Conservation (phyloP, 768 basidiomycete species). For the Suillus luteus region DNA sequence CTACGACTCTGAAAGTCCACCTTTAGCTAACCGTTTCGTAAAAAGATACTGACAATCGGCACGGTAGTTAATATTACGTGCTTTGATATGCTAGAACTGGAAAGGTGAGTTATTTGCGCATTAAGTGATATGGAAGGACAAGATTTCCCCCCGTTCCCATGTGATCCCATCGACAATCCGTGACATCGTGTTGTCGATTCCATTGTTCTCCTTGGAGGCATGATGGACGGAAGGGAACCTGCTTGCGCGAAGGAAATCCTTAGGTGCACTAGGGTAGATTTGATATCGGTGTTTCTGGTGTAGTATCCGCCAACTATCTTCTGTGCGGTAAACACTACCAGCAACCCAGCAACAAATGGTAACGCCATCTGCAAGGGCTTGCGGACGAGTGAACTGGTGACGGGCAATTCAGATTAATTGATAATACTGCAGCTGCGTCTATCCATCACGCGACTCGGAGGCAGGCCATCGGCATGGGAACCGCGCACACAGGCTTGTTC, state of each 20-base stretch:
- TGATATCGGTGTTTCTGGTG: no score
- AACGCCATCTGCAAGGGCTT: background rate
- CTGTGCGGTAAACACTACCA: background rate
- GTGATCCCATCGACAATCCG: background rate
- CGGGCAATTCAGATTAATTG: background rate
- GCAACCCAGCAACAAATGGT: background rate
- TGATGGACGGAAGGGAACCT: background rate
- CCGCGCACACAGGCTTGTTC: no score
- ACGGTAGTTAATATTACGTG: background rate
- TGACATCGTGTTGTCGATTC: background rate
- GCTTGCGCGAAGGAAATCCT: background rate
- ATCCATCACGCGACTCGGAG: background rate
- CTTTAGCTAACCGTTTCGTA: background rate
- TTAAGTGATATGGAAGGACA: background rate
- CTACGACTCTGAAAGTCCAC: background rate
- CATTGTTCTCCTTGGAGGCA: background rate
- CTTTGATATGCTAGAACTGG: background rate
- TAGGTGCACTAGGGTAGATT: background rate
- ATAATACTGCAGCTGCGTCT: background rate
- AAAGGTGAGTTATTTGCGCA: background rate
- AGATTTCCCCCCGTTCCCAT: background rate
- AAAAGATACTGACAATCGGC: background rate
- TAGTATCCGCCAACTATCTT: background rate
- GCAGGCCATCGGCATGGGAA: background rate
- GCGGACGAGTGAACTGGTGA: background rate